Evolutionary conservation across 495 filamentous ascomycete species (phyloP), one percentile per base, ranked within the genome.

Genomic region (Pseudomonodictys pantanalensis): DNA sequence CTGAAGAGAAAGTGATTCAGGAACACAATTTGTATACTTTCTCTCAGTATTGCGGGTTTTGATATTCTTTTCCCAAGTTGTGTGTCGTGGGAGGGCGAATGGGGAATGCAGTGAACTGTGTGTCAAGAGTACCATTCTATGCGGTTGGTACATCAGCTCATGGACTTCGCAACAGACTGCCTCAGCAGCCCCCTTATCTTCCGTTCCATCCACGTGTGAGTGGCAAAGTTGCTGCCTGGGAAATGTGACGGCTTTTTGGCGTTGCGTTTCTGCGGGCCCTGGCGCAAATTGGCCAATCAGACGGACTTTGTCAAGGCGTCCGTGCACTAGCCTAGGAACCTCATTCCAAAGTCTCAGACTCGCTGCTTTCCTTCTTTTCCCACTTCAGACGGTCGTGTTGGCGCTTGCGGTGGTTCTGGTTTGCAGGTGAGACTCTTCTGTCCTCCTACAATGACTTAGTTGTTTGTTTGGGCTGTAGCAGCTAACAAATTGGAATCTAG

Each of bases 401-500:
- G 32, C 15, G 32, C 32, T 9, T 11, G 45, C 12, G 23, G 45
- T 24, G 4, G 45, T 23, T 24, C 28, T 48, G 45, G 17, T 23
- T 7, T 35, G 32, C 32, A 15, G 32, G 15, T 7, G 17, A 45
- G 20, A 45, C 7, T 6, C 8, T 9, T 23, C 7, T 17, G 12
- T 9, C 17, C 20, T 23, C 41, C 17, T 45, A 8, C 7, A 7
- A 6, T 23, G 12, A 8, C 7, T 45, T n/a, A 18, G 12, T 9
- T 45, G 8, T 45, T 7, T 45, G 12, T 4, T 18, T n/a, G 11
- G 9, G 10, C 48, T 33, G 3, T 24, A 7, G 4, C 9, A 17
- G 59, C 59, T 62, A 44, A 62, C 52, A 56, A 56, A 56, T 52
- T 29, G 20, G 28, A 18, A 4, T 17, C 1, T n/a, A 56, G 43